Conservation (phyloP, 73 alveolate genomes). For the Paraurostyla sp. region DNA sequence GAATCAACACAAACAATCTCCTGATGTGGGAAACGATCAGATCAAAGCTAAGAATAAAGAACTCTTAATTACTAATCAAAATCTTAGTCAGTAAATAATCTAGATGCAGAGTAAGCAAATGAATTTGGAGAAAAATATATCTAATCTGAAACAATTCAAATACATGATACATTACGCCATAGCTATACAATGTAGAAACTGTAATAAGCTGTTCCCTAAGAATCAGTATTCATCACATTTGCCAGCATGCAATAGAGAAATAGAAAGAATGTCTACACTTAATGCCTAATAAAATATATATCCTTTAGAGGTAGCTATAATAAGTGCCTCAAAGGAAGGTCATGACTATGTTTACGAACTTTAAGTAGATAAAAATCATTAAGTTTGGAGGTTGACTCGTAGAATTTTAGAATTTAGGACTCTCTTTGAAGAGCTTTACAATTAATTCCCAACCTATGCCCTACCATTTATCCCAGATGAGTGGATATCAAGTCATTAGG, state of each 20-base stretch:
- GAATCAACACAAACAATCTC: not conserved
- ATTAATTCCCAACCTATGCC: conserved; percentile 55
- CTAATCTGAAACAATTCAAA: conserved; percentile 38
- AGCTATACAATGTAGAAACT: conserved; percentile 60
- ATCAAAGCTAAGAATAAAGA: conserved; percentile 23
- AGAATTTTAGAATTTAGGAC: conserved; percentile 38
- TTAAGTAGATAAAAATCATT: conserved; percentile 1
- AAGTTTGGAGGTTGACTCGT: conserved; percentile 19
- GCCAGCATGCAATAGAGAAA: conserved; percentile 39
- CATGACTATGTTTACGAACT: conserved; percentile 38
- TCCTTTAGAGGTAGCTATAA: conserved; percentile 47
- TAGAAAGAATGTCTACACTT: conserved; percentile 34
- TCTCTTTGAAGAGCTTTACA: conserved; percentile 44
- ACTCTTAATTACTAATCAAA: conserved; percentile 37
- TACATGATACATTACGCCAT: conserved; percentile 31
- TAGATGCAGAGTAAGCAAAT: conserved; percentile 35
- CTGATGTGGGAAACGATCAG: conserved; percentile 14
- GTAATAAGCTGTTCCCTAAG: conserved; percentile 53
- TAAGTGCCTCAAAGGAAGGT: conserved; percentile 6
- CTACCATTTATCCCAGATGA: conserved; percentile 48
- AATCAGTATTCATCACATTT: conserved; percentile 26
- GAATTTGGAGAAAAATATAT: conserved; percentile 47
- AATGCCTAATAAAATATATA: conserved; percentile 24
- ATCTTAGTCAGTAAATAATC: conserved; percentile 27
- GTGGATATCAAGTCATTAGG: not conserved